Percentiles rank a stretch among this genome's conserved stretches.
Evolutionary conservation across 2,329 filamentous ascomycete genomes (phyloP).

Genomic region (Zymoseptoria ardabiliae): DNA sequence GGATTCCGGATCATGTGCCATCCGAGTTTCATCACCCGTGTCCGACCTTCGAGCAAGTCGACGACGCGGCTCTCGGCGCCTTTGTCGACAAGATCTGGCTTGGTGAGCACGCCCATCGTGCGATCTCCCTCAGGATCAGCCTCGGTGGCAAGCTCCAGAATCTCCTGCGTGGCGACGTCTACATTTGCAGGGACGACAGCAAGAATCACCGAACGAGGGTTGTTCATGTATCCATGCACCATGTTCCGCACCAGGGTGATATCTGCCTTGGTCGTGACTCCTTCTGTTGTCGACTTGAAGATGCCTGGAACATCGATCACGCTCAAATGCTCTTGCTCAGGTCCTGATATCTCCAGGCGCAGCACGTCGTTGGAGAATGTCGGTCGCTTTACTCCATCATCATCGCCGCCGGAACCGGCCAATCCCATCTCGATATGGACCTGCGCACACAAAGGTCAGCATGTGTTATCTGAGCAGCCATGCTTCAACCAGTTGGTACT

Average conservation of each 20-base stretch:
- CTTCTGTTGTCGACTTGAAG: slow-evolving; percentile 29
- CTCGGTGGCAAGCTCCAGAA: slow-evolving; percentile 35
- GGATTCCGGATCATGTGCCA: slow-evolving; percentile 31
- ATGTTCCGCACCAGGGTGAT: slow-evolving; percentile 34
- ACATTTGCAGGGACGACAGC: slow-evolving; percentile 38
- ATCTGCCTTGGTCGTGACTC: slow-evolving; percentile 32
- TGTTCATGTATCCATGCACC: slow-evolving; percentile 35
- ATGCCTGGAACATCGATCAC: slow-evolving; percentile 28
- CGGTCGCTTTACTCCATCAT: slow-evolving; percentile 1
- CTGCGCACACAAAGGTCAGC: no score
- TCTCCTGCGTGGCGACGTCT: slow-evolving; percentile 42
- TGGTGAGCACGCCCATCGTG: slow-evolving; percentile 34
- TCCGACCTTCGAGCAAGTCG: slow-evolving; percentile 22
- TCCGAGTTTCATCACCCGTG: slow-evolving; percentile 24
- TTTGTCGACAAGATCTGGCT: slow-evolving; percentile 30
- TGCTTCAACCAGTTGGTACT: no score
- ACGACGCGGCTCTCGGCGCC: slow-evolving; percentile 20
- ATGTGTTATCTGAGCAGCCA: no score
- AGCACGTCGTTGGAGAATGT: slow-evolving; percentile 27
- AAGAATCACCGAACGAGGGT: slow-evolving; percentile 36
- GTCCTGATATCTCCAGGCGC: slow-evolving; percentile 24
- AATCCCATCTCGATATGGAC: slow-evolving; percentile 16
- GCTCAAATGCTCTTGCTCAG: slow-evolving; percentile 23
- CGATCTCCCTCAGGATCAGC: slow-evolving; percentile 27
- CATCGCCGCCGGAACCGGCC: neutral